Conservation (phyloP, 371 early-diverging fungal genomes). For the Mycotypha africana region DNA sequence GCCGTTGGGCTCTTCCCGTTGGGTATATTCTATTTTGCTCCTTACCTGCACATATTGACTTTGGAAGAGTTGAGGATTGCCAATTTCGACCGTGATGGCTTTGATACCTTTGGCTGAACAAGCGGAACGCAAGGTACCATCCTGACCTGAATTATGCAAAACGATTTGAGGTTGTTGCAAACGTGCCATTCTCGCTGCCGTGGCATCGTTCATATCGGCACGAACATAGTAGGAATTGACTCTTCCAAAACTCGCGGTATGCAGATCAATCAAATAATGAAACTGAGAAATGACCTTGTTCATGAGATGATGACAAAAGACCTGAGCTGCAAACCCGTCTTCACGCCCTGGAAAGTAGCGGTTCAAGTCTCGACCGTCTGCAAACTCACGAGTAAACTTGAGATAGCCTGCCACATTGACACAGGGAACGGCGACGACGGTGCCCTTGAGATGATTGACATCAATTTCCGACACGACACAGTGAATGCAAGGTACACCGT, state of each 20-base stretch:
- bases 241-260: constrained; percentile 84
- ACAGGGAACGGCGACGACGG: constrained; percentile 84
- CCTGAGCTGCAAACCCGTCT: constrained; percentile 74
- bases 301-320: constrained; percentile 77
- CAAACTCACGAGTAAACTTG: constrained; percentile 73
- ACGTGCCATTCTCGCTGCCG: constrained; percentile 70
- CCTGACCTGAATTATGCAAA: constrained; percentile 35
- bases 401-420: constrained; percentile 85
- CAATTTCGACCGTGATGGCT: constrained; percentile 88
- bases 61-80: constrained; percentile 73
- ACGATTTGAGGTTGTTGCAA: constrained; percentile 86
- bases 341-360: constrained; percentile 76
- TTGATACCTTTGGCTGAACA: constrained; percentile 74
- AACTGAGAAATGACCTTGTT: constrained; percentile 74
- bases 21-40: constrained; percentile 30
- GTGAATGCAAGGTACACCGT: constrained; percentile 89
- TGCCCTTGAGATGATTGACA: constrained; percentile 70
- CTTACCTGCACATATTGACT: constrained; percentile 65
- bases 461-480: constrained; percentile 71
- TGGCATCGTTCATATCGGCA: constrained; percentile 78
- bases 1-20: too few species aligned
- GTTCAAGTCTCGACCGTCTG: constrained; percentile 81
- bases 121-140: constrained; percentile 74
- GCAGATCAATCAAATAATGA: constrained; percentile 81
- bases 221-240: constrained; percentile 88